Percentiles rank a stretch among this genome's conserved stretches.
phyloP scores from a whole-genome alignment of 495 filamentous ascomycete species.

The Beverwykella pulmonaria region DNA sequence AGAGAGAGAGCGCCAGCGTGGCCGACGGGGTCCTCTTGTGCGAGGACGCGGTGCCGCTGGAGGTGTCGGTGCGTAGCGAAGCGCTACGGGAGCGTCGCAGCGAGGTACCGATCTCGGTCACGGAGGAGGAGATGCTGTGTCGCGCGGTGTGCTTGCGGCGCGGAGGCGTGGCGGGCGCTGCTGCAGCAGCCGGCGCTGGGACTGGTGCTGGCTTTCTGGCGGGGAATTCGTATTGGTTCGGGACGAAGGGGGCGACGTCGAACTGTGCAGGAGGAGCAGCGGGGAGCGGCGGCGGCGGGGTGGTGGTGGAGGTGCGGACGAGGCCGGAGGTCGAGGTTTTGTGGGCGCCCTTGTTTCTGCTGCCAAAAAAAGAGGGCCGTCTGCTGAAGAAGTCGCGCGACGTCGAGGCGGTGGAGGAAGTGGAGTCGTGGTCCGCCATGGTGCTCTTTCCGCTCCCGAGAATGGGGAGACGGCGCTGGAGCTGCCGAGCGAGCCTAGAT shows the following conservation, averaged over 20 bases:
- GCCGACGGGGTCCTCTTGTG: slow-evolving; percentile 33
- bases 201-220: no score
- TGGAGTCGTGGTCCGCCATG: slow-evolving; percentile 1
- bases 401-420: not conserved
- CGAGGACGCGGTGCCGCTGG: slow-evolving; percentile 30
- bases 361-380: slow-evolving; percentile 31
- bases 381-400: slow-evolving; percentile 27
- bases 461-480: not conserved
- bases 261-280: no score
- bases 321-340: not conserved
- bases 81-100: slow-evolving; percentile 37
- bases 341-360: slow-evolving; percentile 9
- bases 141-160: slow-evolving; percentile 26
- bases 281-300: slow-evolving; percentile 1
- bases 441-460: not conserved
- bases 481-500: not conserved
- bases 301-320: not conserved
- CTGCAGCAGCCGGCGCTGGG: slow-evolving; percentile 12
- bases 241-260: no score
- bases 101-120: slow-evolving; percentile 36
- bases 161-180: slow-evolving; percentile 26
- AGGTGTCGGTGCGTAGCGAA: slow-evolving; percentile 27
- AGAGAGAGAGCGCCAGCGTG: slow-evolving; percentile 37
- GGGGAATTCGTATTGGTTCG: no score
- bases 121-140: slow-evolving; percentile 39